Percentiles rank a stretch among this genome's conserved stretches.
phyloP scores from a whole-genome alignment of 2,329 filamentous ascomycete genomes.

The Paecilomyces sp. region DNA sequence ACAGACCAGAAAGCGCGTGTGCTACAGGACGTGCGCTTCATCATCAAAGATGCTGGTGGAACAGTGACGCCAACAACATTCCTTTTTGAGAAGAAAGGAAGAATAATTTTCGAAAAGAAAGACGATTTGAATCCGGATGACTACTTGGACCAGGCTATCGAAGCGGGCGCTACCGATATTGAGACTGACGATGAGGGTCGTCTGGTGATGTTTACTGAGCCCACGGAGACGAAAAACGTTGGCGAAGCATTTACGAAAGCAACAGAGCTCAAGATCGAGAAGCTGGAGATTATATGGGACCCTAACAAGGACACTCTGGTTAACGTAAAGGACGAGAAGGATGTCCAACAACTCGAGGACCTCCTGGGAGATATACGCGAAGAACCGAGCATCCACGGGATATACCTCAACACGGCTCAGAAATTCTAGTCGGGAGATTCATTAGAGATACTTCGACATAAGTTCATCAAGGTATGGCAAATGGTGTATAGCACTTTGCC shows the following conservation, averaged over 20 bases:
- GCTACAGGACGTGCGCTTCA: constrained; percentile 62
- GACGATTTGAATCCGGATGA: constrained; percentile 56
- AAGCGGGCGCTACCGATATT: constrained; percentile 62
- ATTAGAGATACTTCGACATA: background rate
- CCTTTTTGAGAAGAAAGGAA: constrained; percentile 75
- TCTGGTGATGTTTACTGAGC: constrained; percentile 64
- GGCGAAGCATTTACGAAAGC: constrained; percentile 57
- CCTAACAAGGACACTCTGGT: constrained; percentile 74
- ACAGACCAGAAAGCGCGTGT: constrained; percentile 73
- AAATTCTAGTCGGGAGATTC: constrained; percentile 12
- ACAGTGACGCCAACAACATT: constrained; percentile 68
- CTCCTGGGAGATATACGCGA: constrained; percentile 54
- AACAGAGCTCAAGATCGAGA: constrained; percentile 60
- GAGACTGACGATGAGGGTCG: constrained; percentile 58
- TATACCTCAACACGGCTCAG: constrained; percentile 61
- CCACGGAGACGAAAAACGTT: constrained; percentile 56
- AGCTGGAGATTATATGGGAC: constrained; percentile 76
- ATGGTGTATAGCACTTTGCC: background rate
- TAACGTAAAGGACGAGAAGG: constrained; percentile 50
- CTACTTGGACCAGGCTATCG: constrained; percentile 72
- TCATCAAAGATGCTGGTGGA: constrained; percentile 67
- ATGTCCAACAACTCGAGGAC: constrained; percentile 50
- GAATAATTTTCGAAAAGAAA: constrained; percentile 60
- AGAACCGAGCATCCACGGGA: constrained; percentile 64
- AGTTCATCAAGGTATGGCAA: background rate